Conservation (phyloP, 352 stramenopile genomes). For the Globisporangium camurandrum region DNA sequence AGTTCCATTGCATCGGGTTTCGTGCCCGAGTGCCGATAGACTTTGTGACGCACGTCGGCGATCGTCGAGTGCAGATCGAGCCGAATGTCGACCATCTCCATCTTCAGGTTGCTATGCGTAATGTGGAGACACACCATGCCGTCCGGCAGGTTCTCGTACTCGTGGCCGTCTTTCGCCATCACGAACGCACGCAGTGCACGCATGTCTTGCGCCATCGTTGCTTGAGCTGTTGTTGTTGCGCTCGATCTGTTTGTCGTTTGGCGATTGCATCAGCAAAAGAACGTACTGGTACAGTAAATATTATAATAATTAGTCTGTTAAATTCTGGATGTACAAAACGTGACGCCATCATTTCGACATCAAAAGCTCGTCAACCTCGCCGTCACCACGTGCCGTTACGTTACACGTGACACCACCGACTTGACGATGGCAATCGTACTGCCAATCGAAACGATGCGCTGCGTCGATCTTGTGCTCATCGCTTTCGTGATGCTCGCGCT, state of each 20-base stretch:
- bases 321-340: too few relatives aligned
- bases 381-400: too few relatives aligned
- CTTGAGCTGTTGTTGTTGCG: neutral
- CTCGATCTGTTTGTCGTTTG: neutral
- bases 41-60: slow-evolving; percentile 84
- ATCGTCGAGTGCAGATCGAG: slow-evolving; percentile 91
- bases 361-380: too few relatives aligned
- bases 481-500: slow-evolving; percentile 42
- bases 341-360: too few relatives aligned
- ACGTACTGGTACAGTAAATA: too few relatives aligned
- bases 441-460: slow-evolving; percentile 42
- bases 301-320: too few relatives aligned
- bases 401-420: too few relatives aligned
- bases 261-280: too few relatives aligned
- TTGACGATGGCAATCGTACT: slow-evolving; percentile 19
- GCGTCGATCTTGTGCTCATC: slow-evolving; percentile 69
- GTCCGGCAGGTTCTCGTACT: slow-evolving; percentile 83
- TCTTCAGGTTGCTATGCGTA: slow-evolving; percentile 96
- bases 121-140: slow-evolving; percentile 93
- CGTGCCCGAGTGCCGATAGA: slow-evolving; percentile 95
- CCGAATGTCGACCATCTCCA: slow-evolving; percentile 96
- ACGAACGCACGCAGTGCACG: slow-evolving; percentile 69
- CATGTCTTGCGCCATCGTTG: slow-evolving; percentile 65
- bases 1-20: slow-evolving; percentile 87
- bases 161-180: slow-evolving; percentile 73